Evolutionary conservation across 208 protist genomes (phyloP), one percentile per base, ranked within the genome.

Genomic region (Phytomonas sp.): DNA sequence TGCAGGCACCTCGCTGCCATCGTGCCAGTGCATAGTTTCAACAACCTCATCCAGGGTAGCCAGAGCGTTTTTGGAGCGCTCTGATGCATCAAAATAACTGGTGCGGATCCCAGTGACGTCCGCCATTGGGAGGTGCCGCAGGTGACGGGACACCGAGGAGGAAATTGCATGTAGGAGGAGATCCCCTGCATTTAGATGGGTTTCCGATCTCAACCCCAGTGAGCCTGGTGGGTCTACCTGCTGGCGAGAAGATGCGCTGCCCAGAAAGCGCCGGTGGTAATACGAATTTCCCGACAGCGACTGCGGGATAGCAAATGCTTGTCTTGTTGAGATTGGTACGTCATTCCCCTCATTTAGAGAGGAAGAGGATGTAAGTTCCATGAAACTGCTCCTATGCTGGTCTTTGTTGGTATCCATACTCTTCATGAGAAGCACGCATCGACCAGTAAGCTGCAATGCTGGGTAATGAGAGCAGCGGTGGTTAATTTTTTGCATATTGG

Each of bases 1-100:
- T 51, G 79, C 86, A 20, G 89, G 89, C 61, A 95, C 79, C 73
- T 91, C 86, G 60, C 82, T 75, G 37, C 89, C 89, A 64, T 95
- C 85, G 70, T 92, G 80, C 20, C 88, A 67, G 77, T 95, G 89
- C 89, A 95, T 95, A 8, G 76, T 88, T n/a, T 77, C 32, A 7
- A 92, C 40, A 9, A 82, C 77, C 72, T 85, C 85, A 34, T 90
- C 83, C 8, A 91, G 29, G 9, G 78, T 78, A 20, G 68, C 70
- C 32, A 86, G 71, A 0, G 78, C 78, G 0, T 62, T 46, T 0
- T 63, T 46, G 53, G 78, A 61, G 20, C 74, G 71, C 68, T 88
- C 85, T 23, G 78, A 79, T 13, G 74, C 77, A 46, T 86, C 75
- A 17, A 88, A 61, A 60, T 74, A 92, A 75, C 85, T 92, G 26